Evolutionary conservation across 495 filamentous ascomycete species (phyloP).

Genomic region (Rusavskia elegans): DNA sequence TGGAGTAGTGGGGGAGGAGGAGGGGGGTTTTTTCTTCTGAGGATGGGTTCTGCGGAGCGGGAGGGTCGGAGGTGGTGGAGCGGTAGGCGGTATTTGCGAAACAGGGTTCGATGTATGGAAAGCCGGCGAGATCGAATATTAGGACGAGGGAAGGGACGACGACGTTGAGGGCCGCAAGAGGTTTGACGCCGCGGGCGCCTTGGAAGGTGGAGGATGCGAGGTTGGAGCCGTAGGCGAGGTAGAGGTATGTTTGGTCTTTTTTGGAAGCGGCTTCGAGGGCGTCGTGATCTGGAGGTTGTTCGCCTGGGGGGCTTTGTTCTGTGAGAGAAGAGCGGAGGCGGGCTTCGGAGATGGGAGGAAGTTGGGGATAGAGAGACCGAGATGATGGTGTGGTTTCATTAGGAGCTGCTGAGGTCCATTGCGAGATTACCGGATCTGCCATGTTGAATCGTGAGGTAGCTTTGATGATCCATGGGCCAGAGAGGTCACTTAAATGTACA

Average conservation of each 20-base stretch:
- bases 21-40: constrained; percentile 18
- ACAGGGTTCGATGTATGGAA: constrained; percentile 82
- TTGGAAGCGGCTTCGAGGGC: not conserved
- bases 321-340: constrained; percentile 1
- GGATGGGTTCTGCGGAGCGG: no score
- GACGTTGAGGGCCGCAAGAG: constrained; percentile 63
- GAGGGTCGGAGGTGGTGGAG: constrained; percentile 4
- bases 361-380: not conserved
- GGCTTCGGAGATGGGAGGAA: not conserved
- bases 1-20: constrained; percentile 11
- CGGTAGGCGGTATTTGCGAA: constrained; percentile 67
- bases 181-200: constrained; percentile 58
- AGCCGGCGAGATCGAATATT: constrained; percentile 69
- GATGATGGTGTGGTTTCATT: not conserved
- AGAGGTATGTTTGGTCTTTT: constrained; percentile 47
- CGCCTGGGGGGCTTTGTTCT: constrained; percentile 1
- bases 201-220: constrained; percentile 60
- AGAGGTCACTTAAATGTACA: no score
- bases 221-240: constrained; percentile 94
- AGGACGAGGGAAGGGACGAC: constrained; percentile 59
- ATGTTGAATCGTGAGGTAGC: not conserved
- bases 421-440: not conserved
- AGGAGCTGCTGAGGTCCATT: not conserved
- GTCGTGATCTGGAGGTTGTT: not conserved
- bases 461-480: no score